Conservation (phyloP, 1,139 yeast species). For the Spathaspora sp. region DNA sequence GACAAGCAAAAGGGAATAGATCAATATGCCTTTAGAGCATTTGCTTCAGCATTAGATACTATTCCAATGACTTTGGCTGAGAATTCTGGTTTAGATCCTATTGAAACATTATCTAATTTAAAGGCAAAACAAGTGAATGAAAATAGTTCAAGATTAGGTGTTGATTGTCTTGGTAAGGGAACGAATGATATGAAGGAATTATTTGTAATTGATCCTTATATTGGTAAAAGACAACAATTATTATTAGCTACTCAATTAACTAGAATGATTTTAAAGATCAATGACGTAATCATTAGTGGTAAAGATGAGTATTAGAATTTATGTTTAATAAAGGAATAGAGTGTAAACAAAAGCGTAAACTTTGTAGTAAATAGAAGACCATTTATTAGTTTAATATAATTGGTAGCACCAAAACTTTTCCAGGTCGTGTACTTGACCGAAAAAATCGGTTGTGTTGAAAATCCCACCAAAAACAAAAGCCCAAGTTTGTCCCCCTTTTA, state of each 20-base stretch:
- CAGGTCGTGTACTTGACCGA: neutral
- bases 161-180: slow-evolving; percentile 89
- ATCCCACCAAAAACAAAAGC: neutral
- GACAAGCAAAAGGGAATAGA: slow-evolving; percentile 93
- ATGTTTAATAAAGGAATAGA: neutral
- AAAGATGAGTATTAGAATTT: slow-evolving; percentile 61
- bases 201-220: slow-evolving; percentile 94
- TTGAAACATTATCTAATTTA: slow-evolving; percentile 80
- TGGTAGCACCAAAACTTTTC: neutral
- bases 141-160: slow-evolving; percentile 72
- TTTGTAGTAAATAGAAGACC: too few species aligned
- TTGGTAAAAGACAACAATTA: slow-evolving; percentile 95
- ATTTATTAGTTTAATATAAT: too few species aligned
- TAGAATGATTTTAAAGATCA: slow-evolving; percentile 95
- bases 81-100: slow-evolving; percentile 93
- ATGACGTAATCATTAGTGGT: slow-evolving; percentile 91
- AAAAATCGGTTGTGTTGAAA: neutral
- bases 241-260: slow-evolving; percentile 94
- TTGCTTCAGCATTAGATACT: slow-evolving; percentile 84
- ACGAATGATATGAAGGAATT: slow-evolving; percentile 88
- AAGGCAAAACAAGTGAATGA: slow-evolving; percentile 85
- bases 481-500: neutral
- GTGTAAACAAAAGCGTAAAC: neutral
- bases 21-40: slow-evolving; percentile 97
- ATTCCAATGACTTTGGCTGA: slow-evolving; percentile 96